These are phyloP conservation scores for Lyophyllum semitale DNA, from an alignment of 768 basidiomycete genomes.

Conservation along the genomic window DNA sequence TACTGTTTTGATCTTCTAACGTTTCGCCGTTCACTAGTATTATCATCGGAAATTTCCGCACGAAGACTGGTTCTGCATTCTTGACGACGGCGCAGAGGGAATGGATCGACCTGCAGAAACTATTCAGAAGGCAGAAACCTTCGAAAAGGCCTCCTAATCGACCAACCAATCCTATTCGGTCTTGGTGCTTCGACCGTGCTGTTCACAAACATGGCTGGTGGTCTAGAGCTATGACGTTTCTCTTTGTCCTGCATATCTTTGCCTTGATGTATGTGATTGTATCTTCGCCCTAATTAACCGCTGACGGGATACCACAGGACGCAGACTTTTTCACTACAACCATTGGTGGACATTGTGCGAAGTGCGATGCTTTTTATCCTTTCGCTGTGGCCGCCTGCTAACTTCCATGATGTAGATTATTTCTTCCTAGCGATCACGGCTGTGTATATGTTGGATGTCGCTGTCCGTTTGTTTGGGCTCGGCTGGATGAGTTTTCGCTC, in stretches of 20 bases:
- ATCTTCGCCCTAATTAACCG: not conserved
- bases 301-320: constrained; percentile 53
- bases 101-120: constrained; percentile 92
- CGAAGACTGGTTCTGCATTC: constrained; percentile 83
- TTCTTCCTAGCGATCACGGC: constrained; percentile 76
- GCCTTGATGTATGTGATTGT: constrained; percentile 67
- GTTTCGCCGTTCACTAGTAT: constrained; percentile 53
- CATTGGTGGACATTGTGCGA: constrained; percentile 52
- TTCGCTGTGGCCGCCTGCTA: not conserved
- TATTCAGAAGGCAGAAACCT: constrained; percentile 84
- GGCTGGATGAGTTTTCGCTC: constrained; percentile 83
- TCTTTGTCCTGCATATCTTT: constrained; percentile 82
- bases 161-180: constrained; percentile 55
- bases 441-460: constrained; percentile 76
- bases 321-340: constrained; percentile 64
- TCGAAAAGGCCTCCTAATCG: constrained; percentile 74
- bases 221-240: constrained; percentile 74
- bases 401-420: constrained; percentile 48
- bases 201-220: constrained; percentile 94
- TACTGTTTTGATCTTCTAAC: not conserved
- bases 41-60: constrained; percentile 92
- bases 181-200: constrained; percentile 93
- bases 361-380: constrained; percentile 42
- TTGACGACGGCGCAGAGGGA: constrained; percentile 86
- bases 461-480: constrained; percentile 78